Evolutionary conservation across 2,329 filamentous ascomycete genomes (phyloP).

Genomic region (Penicillium sp.): DNA sequence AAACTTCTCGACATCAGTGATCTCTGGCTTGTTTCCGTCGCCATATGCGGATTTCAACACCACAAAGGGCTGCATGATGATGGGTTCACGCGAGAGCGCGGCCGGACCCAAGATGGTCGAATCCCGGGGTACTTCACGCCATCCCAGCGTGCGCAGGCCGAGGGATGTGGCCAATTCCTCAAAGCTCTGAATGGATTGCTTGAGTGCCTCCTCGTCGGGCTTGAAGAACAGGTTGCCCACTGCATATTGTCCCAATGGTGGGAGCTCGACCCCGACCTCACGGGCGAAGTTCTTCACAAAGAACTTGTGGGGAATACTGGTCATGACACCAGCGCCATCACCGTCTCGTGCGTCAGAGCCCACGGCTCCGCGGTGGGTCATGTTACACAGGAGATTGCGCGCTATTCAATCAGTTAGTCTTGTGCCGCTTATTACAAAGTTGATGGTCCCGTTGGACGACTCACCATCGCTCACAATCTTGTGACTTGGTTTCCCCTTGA

Average conservation of each 20-base stretch:
- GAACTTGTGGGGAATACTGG: constrained; percentile 96
- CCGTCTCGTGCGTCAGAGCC: constrained; percentile 97
- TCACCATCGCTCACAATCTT: constrained; percentile 98
- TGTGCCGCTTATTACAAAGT: no score
- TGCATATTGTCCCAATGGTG: constrained; percentile 88
- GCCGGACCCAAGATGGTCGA: constrained; percentile 90
- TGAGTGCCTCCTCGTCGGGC: constrained; percentile 84
- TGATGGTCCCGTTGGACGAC: constrained; percentile 31
- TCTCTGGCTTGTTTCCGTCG: constrained; percentile 73
- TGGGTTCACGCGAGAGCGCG: constrained; percentile 89
- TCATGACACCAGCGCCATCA: constrained; percentile 99
- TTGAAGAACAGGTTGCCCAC: constrained; percentile 99
- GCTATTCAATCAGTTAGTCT: constrained; percentile 52
- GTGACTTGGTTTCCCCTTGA: constrained; percentile 95
- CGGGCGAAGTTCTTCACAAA: constrained; percentile 98
- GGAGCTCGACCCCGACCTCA: constrained; percentile 84
- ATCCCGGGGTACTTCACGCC: constrained; percentile 93
- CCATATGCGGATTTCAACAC: constrained; percentile 86
- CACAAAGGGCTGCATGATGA: constrained; percentile 93
- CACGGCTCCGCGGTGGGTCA: constrained; percentile 98
- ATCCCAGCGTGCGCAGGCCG: constrained; percentile 87
- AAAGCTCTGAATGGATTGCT: constrained; percentile 88
- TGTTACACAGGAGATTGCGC: constrained; percentile 95
- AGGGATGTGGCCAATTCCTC: constrained; percentile 89
- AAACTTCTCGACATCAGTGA: constrained; percentile 76